phyloP scores from a whole-genome alignment of 345 rosid genomes.

The Trapa incisa region DNA sequence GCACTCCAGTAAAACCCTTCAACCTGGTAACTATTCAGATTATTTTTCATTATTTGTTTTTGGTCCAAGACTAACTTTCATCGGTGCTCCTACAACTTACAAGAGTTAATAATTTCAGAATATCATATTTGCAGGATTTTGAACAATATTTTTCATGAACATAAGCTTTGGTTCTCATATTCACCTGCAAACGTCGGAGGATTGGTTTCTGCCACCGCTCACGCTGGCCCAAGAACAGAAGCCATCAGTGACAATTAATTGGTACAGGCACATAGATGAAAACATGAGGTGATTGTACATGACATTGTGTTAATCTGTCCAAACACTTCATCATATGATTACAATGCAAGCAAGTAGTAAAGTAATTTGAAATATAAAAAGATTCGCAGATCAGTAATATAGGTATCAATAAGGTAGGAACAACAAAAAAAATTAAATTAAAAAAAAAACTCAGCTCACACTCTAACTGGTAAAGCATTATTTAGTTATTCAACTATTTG shows the following conservation, averaged over 20 bases:
- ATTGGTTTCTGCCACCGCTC: constrained; percentile 96
- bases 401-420: neutral
- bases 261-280: neutral
- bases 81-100: neutral
- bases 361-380: neutral
- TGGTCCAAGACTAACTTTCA: neutral
- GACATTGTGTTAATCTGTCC: neutral
- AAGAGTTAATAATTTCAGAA: neutral
- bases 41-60: neutral
- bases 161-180: neutral
- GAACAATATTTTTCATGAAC: neutral
- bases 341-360: neutral
- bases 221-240: constrained; percentile 40
- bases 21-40: neutral
- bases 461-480: neutral
- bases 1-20: neutral
- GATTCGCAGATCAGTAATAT: neutral
- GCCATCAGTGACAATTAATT: constrained; percentile 7
- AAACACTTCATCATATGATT: neutral
- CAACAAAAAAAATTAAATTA: neutral
- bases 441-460: neutral
- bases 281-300: neutral
- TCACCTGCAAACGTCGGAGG: constrained; percentile 94
- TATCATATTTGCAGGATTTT: neutral
- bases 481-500: neutral